Evolutionary conservation across 2,329 filamentous ascomycete genomes (phyloP), one percentile per base, ranked within the genome.

Genomic region (Calonectria leucothoes): DNA sequence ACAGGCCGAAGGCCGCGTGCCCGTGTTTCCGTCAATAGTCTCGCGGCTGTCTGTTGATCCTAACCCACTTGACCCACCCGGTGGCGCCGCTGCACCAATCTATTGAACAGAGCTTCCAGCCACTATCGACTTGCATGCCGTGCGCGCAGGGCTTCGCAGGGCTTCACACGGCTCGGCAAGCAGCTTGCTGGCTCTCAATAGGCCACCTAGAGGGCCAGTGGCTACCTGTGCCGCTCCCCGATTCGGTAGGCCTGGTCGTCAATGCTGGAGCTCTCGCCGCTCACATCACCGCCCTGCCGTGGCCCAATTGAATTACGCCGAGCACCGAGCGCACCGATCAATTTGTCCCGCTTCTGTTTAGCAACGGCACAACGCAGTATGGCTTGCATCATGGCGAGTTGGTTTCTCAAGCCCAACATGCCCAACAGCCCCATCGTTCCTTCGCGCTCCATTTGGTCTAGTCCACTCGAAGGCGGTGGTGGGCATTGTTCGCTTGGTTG

Each of bases 21-120:
- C 70, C 63, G 70, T 37, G 45, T 48, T 45, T 23, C 70, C 37
- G 66, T 42, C 65, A 37, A 68, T 64, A 45, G 64, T 37, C n/a
- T 49, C n/a, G 52, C 52, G 45, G 52, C 55, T 42, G 35, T 61
- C 42, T 17, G 51, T 35, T 65, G 64, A 39, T 67, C 49, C 39
- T 52, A 61, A 29, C 31, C 65, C 48, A 59, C 55, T 23, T 27
- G 49, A 45, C 29, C 42, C 45, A 59, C 48, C 48, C 27, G 29
- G 48, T 51, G 69, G 69, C 37, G 61, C 48, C 15, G 25, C 29
- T 25, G n/a, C 48, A 51, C 23, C 17, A 48, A 27, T 45, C 51
- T 59, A 70, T 59, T 48, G 39, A 57, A 42, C 52, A 67, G 37
- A 64, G 52, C 45, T 23, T 29, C 42, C 42, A 39, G 35, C 48